Evolutionary conservation across 495 filamentous ascomycete species (phyloP), one percentile per base, ranked within the genome.

Genomic region (Penicillium soppii): DNA sequence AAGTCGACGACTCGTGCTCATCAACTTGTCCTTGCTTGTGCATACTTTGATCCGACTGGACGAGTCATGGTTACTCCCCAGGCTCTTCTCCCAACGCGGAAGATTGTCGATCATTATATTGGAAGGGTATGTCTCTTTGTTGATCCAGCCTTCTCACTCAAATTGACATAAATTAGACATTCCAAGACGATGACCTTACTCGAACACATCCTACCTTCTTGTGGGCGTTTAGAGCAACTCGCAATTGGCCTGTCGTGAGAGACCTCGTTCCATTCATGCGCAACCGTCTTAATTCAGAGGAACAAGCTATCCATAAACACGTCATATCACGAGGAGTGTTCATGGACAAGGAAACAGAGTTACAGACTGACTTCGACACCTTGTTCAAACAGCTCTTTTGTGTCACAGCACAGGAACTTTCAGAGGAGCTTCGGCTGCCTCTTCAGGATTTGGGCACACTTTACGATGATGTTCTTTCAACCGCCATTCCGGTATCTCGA

Each of bases 381-480:
- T 72, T 90, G 10, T 92, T 96, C 69, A 87, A 89, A n/a, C 89
- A 94, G 49, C 76, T 89, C 5, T 96, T 96, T 69, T 95, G 90
- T 55, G 73, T 90, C 15, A 83, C 91, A 10, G 90, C 91, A 0
- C 77, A 84, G 3, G 81, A 82, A 33, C 80, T 96, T 10, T 88
- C 91, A 8, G 71, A 78, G 2, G 75, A 80, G 33, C 68, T 92
- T 48, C 74, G 86, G 53, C 72, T 80, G 26, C 71, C 80, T 3
- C 63, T 95, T 2, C 74, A 78, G 5, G 69, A 85, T 13, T 66
- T 91, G 6, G 91, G 91, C 1, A 75, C 86, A 13, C 76, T 96
- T 2, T 94, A 88, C 71, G 86, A 94, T 42, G 82, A 88, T 48
- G 86, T 96, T 25, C 65, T 95, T 27, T 69, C 75, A 10, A 94